Conservation (phyloP, 139 green algal species). For the Nannochloris sp. region DNA sequence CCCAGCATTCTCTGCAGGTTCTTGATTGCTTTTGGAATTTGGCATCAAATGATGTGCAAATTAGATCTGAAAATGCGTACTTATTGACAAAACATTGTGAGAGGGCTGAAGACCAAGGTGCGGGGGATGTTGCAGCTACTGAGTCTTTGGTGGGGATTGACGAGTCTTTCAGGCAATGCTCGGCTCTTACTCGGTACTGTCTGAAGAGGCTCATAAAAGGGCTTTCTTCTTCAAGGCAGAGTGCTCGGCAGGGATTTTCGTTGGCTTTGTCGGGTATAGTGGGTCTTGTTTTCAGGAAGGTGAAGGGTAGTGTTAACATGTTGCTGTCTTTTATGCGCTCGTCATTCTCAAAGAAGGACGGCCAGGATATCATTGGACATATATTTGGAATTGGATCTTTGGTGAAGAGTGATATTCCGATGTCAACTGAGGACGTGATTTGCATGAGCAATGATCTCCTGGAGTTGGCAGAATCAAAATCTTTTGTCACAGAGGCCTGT, state of each 20-base stretch:
- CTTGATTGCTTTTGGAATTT: slow-evolving; percentile 65
- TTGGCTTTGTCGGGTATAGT: slow-evolving; percentile 52
- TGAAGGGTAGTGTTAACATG: not conserved
- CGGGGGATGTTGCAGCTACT: not conserved
- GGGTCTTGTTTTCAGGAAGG: not conserved
- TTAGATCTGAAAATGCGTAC: slow-evolving; percentile 6
- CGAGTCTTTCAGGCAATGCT: slow-evolving; percentile 40
- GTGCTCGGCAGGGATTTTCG: slow-evolving; percentile 73
- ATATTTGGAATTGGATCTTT: not conserved
- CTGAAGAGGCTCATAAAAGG: slow-evolving; percentile 59
- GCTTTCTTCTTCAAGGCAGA: slow-evolving; percentile 49
- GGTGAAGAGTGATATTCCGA: not conserved
- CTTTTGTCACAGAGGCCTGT: slow-evolving; percentile 2
- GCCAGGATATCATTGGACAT: not conserved
- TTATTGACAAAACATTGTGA: not conserved
- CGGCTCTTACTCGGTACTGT: slow-evolving; percentile 47
- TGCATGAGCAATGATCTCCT: not conserved
- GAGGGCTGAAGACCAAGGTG: not conserved
- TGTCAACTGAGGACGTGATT: not conserved
- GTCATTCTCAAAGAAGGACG: not conserved
- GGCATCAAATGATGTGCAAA: slow-evolving; percentile 45
- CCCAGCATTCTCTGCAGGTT: slow-evolving; percentile 30
- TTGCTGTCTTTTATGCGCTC: not conserved
- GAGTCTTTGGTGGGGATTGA: slow-evolving; percentile 15
- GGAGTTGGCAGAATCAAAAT: not conserved